Conservation (phyloP, 164 flowering plant genomes). For the Chimonanthus salicifolius region DNA sequence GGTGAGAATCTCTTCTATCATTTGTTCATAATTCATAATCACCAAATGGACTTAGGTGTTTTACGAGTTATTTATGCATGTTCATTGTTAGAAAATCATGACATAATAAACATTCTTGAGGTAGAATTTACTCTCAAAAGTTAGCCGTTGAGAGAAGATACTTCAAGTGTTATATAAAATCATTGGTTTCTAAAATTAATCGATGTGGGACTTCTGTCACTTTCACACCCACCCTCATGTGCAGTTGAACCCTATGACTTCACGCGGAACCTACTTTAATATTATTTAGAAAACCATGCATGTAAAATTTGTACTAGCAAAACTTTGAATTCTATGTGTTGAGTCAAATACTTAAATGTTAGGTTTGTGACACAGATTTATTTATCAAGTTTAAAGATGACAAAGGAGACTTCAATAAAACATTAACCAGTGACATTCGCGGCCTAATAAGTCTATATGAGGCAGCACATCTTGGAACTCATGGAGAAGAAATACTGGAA, state of each 20-base stretch:
- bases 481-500: constrained; percentile 24
- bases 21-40: neutral
- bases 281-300: neutral
- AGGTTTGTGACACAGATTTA: neutral
- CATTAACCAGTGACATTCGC: neutral
- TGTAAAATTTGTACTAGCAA: neutral
- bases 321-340: neutral
- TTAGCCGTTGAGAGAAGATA: neutral
- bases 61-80: neutral
- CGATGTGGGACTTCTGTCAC: neutral
- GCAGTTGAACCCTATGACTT: too few relatives aligned
- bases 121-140: too few relatives aligned
- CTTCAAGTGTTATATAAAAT: neutral
- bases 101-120: too few relatives aligned
- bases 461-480: constrained; percentile 12
- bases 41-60: too few relatives aligned
- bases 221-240: neutral
- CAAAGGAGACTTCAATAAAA: constrained; percentile 25
- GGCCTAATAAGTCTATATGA: constrained; percentile 21
- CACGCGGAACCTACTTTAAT: too few relatives aligned
- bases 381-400: constrained; percentile 22
- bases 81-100: too few relatives aligned
- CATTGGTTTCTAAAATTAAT: too few relatives aligned
- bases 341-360: neutral
- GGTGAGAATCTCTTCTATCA: neutral